A percentile compares a stretch with the other conserved stretches of the same genome.
Conservation (phyloP, 352 stramenopile species). For the Hyaloperonospora arabidopsidis region DNA sequence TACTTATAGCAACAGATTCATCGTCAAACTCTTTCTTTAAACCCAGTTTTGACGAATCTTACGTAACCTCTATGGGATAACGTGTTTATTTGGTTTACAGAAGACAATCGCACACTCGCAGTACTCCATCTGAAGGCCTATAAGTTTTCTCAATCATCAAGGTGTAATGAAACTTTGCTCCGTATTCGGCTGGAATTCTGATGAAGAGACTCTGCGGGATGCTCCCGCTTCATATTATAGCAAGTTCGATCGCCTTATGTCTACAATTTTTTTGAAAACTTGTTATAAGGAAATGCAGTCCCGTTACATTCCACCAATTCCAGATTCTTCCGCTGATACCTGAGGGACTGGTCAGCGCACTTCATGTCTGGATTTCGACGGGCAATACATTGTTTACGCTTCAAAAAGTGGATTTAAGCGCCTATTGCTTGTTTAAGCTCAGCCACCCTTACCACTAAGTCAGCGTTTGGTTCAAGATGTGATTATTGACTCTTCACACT, state of each 20-base stretch:
- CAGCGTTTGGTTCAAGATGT: neutral
- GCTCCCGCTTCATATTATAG: neutral
- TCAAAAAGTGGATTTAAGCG: neutral
- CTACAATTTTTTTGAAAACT: neutral
- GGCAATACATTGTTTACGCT: neutral
- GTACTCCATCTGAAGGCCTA: slow-evolving; percentile 1
- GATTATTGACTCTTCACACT: neutral
- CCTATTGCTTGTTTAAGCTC: neutral
- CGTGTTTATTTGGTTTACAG: neutral
- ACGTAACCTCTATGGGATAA: slow-evolving; percentile 9
- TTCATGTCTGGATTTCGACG: slow-evolving; percentile 1
- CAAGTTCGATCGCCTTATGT: neutral
- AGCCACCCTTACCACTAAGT: neutral
- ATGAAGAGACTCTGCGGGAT: neutral
- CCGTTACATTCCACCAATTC: neutral
- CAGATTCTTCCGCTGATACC: neutral
- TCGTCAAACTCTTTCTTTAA: slow-evolving; percentile 1
- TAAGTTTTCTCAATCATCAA: neutral
- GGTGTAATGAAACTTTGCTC: neutral
- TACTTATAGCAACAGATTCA: slow-evolving; percentile 3
- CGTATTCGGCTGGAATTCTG: neutral
- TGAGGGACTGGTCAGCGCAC: neutral
- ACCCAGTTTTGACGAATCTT: slow-evolving; percentile 4
- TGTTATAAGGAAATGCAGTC: neutral
- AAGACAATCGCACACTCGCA: neutral